Percentiles rank a stretch among this genome's conserved stretches.
Conservation (phyloP, 805 yeast genomes). For the Hanseniaspora vineae region DNA sequence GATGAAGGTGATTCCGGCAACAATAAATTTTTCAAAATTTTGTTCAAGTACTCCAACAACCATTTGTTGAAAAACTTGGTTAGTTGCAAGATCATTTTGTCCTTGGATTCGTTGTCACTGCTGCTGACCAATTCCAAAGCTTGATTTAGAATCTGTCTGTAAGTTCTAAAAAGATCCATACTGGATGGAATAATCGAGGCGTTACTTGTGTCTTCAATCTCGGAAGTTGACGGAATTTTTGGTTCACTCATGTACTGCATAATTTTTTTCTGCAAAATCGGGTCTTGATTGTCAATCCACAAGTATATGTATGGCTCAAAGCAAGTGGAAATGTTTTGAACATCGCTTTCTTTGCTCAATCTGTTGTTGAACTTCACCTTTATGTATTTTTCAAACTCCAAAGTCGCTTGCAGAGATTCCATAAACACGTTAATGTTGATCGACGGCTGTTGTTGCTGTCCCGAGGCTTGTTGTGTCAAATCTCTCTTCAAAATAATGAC, state of each 20-base stretch:
- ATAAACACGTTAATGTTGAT: conserved; percentile 28
- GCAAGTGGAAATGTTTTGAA: conserved; percentile 23
- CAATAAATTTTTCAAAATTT: conserved; percentile 35
- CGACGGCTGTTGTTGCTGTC: conserved; percentile 5
- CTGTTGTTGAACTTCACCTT: conserved; percentile 46
- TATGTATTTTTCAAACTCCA: conserved; percentile 71
- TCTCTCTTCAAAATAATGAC: conserved; percentile 36
- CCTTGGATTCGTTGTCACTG: conserved; percentile 4
- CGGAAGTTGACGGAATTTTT: conserved; percentile 32
- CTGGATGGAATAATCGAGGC: conserved; percentile 73
- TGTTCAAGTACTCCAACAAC: conserved; percentile 44
- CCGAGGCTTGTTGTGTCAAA: conserved; percentile 26
- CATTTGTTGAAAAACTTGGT: conserved; percentile 52
- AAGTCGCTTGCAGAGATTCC: conserved; percentile 56
- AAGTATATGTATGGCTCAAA: conserved; percentile 77
- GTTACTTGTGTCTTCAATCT: conserved; percentile 28
- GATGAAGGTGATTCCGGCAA: conserved; percentile 22
- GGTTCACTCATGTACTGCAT: conserved; percentile 49
- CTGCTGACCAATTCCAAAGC: conserved; percentile 36
- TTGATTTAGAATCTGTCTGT: conserved; percentile 61
- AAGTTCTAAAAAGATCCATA: conserved; percentile 71
- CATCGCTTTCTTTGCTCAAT: conserved; percentile 21
- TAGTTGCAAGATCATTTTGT: conserved; percentile 27
- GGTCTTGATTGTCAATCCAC: conserved; percentile 83
- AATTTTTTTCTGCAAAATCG: conserved; percentile 45